Conservation (phyloP, 495 filamentous ascomycete species). For the Tuber borchii region DNA sequence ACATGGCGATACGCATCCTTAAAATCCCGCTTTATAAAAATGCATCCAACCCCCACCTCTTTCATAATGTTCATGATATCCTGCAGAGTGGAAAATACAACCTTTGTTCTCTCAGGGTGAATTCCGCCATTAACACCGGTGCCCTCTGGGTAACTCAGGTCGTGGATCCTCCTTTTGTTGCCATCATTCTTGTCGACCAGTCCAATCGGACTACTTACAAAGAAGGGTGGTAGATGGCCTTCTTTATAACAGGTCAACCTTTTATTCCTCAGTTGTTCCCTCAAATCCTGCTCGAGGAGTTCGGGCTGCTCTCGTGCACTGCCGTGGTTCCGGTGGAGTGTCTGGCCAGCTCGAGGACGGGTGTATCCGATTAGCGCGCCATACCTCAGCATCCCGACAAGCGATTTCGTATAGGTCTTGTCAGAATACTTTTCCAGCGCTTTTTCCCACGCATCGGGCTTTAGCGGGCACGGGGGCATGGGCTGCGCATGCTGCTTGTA, state of each 20-base stretch:
- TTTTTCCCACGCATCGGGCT: conserved; percentile 4
- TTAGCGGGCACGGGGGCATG: not conserved
- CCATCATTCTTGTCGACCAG: conserved; percentile 9
- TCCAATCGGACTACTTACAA: not conserved
- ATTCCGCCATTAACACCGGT: not conserved
- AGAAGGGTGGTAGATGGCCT: not conserved
- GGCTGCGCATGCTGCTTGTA: not conserved
- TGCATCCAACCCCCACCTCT: not conserved
- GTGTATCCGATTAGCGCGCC: conserved; percentile 4
- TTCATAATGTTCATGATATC: not conserved
- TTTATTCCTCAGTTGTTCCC: not conserved
- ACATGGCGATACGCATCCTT: conserved; percentile 22
- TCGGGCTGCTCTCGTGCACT: not conserved
- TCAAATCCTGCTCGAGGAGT: not conserved
- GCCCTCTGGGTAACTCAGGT: not conserved
- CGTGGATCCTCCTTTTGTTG: not conserved
- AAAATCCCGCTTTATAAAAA: conserved; percentile 22
- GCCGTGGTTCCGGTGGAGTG: not conserved
- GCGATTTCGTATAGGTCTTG: not conserved
- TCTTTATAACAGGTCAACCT: not conserved
- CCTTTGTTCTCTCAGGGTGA: not conserved
- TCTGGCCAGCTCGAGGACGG: not conserved
- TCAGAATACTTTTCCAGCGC: conserved; percentile 2
- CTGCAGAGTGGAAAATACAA: not conserved
- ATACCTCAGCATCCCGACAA: conserved; percentile 2